These are phyloP conservation scores for Fusarium tricinctum DNA, from an alignment of 2,329 filamentous ascomycete species.

Conservation along the genomic window DNA sequence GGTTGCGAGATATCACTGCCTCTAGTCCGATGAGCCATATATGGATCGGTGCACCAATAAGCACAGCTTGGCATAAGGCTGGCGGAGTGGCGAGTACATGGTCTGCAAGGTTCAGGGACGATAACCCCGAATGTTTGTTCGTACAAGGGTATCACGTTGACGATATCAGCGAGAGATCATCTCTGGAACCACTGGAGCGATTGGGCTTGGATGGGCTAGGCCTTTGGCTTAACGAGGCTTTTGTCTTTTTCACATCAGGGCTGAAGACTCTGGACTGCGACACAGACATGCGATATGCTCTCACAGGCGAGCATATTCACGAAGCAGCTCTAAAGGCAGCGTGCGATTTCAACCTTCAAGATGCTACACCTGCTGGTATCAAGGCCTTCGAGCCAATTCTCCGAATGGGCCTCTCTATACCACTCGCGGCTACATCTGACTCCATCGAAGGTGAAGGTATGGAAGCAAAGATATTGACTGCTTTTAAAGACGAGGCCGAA, in stretches of 20 bases:
- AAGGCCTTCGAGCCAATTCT: accelerated
- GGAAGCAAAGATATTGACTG: accelerated
- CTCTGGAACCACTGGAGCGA: accelerated
- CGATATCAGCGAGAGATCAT: neutral
- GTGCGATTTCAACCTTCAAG: neutral
- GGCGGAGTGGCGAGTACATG: neutral
- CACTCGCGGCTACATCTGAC: accelerated
- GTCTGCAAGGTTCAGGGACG: neutral
- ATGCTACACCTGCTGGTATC: neutral
- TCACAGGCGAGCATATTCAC: neutral
- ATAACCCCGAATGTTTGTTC: neutral
- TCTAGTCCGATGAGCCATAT: neutral
- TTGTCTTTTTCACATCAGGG: neutral
- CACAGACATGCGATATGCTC: neutral
- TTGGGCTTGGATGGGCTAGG: accelerated
- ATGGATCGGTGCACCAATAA: neutral
- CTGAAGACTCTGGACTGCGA: accelerated
- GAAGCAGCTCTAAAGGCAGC: constrained; percentile 1
- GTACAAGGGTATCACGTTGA: neutral
- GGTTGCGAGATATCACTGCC: constrained; percentile 13
- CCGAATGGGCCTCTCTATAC: accelerated
- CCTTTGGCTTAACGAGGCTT: neutral
- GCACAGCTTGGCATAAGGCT: neutral
- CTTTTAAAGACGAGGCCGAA: accelerated
- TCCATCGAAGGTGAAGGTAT: accelerated